A percentile compares a stretch with the other conserved stretches of the same genome.
phyloP scores from a whole-genome alignment of 768 basidiomycete genomes.

The Boletus pseudopeckii region DNA sequence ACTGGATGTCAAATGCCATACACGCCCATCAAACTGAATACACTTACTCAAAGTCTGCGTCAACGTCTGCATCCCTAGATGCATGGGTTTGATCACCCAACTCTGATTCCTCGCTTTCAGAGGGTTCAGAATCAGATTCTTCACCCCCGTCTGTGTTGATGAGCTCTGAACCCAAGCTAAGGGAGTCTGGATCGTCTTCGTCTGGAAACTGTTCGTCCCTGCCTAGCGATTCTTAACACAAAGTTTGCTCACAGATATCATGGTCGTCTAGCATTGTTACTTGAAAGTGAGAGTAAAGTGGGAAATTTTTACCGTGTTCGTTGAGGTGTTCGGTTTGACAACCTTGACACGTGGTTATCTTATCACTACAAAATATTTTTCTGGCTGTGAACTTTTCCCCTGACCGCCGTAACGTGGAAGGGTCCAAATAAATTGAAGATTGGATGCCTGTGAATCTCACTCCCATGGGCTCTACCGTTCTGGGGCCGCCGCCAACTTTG shows the following conservation, averaged over 20 bases:
- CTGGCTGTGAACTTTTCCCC: no score
- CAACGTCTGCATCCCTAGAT: constrained; percentile 18
- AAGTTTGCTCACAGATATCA: constrained; percentile 17
- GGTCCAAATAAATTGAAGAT: neutral
- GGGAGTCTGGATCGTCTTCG: constrained; percentile 1
- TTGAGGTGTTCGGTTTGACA: neutral
- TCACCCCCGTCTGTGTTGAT: constrained; percentile 1
- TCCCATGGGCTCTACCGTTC: neutral
- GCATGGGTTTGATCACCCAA: neutral
- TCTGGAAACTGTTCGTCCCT: constrained; percentile 10
- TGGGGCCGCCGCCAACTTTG: neutral
- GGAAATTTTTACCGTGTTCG: neutral
- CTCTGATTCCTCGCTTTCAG: neutral
- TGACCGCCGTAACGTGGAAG: no score
- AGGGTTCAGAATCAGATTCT: neutral
- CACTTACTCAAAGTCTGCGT: constrained; percentile 24
- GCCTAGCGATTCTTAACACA: constrained; percentile 61
- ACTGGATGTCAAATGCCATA: neutral
- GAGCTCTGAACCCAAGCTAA: constrained; percentile 4
- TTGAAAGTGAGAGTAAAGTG: neutral
- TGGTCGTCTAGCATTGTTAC: constrained; percentile 13
- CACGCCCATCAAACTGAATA: no score
- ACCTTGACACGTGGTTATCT: no score
- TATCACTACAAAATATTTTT: no score
- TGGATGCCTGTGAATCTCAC: neutral